Conservation (phyloP, 352 stramenopile genomes). For the Globisporangium spiculum region DNA sequence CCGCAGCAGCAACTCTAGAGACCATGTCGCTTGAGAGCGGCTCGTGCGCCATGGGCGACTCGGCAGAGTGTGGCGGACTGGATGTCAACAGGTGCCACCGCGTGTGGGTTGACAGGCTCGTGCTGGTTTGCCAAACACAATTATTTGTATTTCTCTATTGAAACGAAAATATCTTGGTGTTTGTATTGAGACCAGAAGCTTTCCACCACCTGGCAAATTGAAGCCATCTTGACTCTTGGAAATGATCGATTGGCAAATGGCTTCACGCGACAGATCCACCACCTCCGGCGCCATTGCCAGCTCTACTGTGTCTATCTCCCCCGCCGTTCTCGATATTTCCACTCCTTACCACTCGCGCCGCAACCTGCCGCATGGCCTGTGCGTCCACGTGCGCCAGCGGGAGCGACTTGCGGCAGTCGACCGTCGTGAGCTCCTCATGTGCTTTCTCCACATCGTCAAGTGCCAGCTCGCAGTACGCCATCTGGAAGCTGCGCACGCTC, state of each 20-base stretch:
- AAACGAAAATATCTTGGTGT: not conserved
- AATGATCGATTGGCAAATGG: not conserved
- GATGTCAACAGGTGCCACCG: not conserved
- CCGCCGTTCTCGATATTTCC: no score
- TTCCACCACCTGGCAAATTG: not conserved
- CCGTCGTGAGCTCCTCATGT: constrained; percentile 5
- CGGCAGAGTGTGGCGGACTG: not conserved
- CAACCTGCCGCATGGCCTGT: constrained; percentile 1
- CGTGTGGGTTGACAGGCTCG: not conserved
- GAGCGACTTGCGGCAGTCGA: constrained; percentile 12
- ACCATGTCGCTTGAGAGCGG: not conserved
- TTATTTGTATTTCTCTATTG: not conserved
- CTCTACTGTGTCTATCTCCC: not conserved
- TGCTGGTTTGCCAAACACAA: not conserved
- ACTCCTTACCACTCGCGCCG: not conserved
- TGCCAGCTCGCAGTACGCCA: constrained; percentile 30
- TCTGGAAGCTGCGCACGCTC: constrained; percentile 28
- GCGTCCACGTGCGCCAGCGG: constrained; percentile 16
- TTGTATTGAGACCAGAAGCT: constrained; percentile 2
- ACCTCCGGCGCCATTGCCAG: not conserved
- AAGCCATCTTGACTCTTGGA: not conserved
- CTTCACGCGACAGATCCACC: not conserved
- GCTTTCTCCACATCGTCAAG: constrained; percentile 13
- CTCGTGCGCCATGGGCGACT: not conserved
- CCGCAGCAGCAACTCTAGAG: not conserved